Conservation (phyloP, 202 grass and related monocot species). For the Bolboschoenoplectus hybrid region DNA sequence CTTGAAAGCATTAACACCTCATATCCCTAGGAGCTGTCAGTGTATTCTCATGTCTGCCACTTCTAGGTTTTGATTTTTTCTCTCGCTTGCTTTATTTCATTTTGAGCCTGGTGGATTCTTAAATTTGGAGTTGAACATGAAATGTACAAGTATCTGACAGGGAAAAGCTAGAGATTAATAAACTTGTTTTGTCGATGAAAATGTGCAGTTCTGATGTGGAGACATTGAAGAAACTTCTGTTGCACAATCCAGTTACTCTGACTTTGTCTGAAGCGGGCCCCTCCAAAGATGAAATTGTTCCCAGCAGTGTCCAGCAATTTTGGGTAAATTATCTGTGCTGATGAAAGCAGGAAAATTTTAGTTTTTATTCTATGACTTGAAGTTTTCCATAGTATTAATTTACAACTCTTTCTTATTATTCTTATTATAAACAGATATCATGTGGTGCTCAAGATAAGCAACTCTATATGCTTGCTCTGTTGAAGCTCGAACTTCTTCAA, state of each 20-base stretch:
- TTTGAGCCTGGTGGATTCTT: background rate
- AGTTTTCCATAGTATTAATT: conserved; percentile 16
- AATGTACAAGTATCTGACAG: background rate
- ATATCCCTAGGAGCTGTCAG: conserved; percentile 89
- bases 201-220: conserved; percentile 73
- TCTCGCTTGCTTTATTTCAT: conserved; percentile 27
- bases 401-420: background rate
- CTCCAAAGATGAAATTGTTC: conserved; percentile 71
- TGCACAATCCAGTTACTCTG: conserved; percentile 87
- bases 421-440: conserved; percentile 64
- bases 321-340: conserved; percentile 48
- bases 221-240: conserved; percentile 85
- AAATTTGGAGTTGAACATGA: background rate
- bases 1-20: conserved; percentile 73
- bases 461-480: conserved; percentile 70
- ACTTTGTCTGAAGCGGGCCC: conserved; percentile 77
- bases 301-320: conserved; percentile 87
- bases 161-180: background rate
- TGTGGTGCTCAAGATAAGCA: conserved; percentile 80
- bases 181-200: conserved; percentile 15
- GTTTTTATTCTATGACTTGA: background rate
- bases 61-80: conserved; percentile 64
- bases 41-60: conserved; percentile 98
- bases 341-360: conserved; percentile 29
- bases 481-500: conserved; percentile 90